Conservation (phyloP, 202 grass and related monocot species). For the Miscanthus sacchariflorus region DNA sequence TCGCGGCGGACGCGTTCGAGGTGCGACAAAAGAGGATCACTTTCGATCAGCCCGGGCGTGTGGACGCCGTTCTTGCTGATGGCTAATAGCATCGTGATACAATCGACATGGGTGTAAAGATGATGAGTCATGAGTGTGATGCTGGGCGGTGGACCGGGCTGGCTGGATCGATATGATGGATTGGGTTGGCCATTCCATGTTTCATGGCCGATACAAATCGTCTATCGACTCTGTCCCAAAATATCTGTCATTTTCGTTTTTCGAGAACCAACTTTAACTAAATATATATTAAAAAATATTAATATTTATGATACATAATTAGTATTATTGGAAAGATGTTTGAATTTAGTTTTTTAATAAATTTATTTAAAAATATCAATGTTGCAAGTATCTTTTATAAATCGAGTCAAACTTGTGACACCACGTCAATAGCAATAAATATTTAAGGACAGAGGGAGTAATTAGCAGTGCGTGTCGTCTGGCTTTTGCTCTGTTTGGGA, state of each 20-base stretch:
- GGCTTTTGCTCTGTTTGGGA: neutral
- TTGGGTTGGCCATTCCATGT: neutral
- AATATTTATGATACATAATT: too few relatives aligned
- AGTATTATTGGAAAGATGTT: too few relatives aligned
- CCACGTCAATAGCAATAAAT: too few relatives aligned
- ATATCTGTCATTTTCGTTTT: too few relatives aligned
- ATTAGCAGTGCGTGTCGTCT: neutral
- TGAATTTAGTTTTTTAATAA: too few relatives aligned
- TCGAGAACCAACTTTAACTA: too few relatives aligned
- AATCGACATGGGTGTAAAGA: neutral
- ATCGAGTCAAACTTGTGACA: too few relatives aligned
- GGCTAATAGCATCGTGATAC: neutral
- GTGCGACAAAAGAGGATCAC: slow-evolving; percentile 27
- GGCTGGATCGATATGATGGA: neutral
- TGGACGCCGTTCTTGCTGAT: slow-evolving; percentile 12
- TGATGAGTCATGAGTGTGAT: neutral
- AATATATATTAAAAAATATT: too few relatives aligned
- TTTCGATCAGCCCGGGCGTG: neutral
- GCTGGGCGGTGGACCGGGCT: slow-evolving; percentile 6
- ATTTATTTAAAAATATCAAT: neutral
- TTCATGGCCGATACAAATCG: neutral
- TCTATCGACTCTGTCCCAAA: too few relatives aligned
- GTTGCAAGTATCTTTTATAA: too few relatives aligned
- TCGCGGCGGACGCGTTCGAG: neutral
- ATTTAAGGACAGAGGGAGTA: too few relatives aligned